A percentile compares a stretch with the other conserved stretches of the same genome.
Conservation (phyloP, 2,329 filamentous ascomycete species). For the Epichloe gansuensis region DNA sequence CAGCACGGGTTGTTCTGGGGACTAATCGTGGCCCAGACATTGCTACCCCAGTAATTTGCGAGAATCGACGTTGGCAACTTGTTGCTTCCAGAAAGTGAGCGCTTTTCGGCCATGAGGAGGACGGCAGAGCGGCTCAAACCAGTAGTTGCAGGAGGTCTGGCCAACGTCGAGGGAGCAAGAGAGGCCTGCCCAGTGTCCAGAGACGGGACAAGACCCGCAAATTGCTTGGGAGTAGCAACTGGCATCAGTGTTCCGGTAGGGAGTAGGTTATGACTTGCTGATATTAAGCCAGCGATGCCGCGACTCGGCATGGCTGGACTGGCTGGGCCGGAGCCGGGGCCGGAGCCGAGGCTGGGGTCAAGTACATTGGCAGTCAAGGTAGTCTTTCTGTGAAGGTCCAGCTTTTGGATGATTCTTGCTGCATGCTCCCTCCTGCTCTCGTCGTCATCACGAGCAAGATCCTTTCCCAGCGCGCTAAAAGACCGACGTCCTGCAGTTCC, state of each 20-base stretch:
- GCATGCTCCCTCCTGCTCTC: slow-evolving; percentile 72
- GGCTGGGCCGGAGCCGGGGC: background rate
- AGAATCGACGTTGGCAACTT: slow-evolving; percentile 74
- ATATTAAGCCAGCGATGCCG: slow-evolving; percentile 77
- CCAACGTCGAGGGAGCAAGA: slow-evolving; percentile 71
- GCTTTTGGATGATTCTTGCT: slow-evolving; percentile 80
- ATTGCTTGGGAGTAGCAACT: slow-evolving; percentile 16
- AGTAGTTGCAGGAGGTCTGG: slow-evolving; percentile 71
- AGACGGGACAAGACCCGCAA: slow-evolving; percentile 21
- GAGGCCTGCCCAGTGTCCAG: slow-evolving; percentile 42
- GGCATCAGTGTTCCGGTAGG: slow-evolving; percentile 32
- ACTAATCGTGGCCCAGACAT: slow-evolving; percentile 48
- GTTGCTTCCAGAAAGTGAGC: slow-evolving; percentile 53
- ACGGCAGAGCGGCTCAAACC: slow-evolving; percentile 80
- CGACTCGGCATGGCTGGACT: slow-evolving; percentile 31
- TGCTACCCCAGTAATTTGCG: slow-evolving; percentile 89
- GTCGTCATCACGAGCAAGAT: slow-evolving; percentile 50
- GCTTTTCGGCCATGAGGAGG: slow-evolving; percentile 64
- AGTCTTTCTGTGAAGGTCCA: slow-evolving; percentile 77
- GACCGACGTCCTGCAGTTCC: slow-evolving; percentile 37
- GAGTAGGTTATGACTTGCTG: slow-evolving; percentile 68
- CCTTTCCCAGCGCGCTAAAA: slow-evolving; percentile 38
- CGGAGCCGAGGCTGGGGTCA: slow-evolving; percentile 22
- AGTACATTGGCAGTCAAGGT: slow-evolving; percentile 37
- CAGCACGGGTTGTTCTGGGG: slow-evolving; percentile 18